phyloP scores from a whole-genome alignment of 1,284 basidiomycete species.

The Takashimella koratensis region DNA sequence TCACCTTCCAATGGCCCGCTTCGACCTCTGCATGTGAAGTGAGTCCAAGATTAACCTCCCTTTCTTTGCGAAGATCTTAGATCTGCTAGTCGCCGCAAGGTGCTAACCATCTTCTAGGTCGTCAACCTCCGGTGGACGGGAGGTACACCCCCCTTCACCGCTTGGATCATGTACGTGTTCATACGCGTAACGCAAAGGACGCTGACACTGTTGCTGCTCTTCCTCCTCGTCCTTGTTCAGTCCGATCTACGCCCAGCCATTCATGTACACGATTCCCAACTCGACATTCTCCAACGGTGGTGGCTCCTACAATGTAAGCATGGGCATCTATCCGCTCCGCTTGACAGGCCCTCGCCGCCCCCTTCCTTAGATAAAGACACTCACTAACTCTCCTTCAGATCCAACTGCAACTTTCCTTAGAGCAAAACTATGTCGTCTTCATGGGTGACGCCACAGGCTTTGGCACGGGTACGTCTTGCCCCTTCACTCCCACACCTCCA shows the following conservation, averaged over 20 bases:
- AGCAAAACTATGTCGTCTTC: slow-evolving; percentile 23
- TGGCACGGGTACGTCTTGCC: slow-evolving; percentile 18
- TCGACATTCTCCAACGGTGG: slow-evolving; percentile 12
- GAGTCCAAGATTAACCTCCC: background rate
- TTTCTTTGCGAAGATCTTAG: too few relatives aligned
- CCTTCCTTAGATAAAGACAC: too few relatives aligned
- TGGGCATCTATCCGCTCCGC: background rate
- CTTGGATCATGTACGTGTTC: slow-evolving; percentile 26
- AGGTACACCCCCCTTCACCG: slow-evolving; percentile 24
- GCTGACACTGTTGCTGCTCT: background rate
- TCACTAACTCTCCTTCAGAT: slow-evolving; percentile 12
- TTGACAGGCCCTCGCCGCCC: too few relatives aligned
- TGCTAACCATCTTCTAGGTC: slow-evolving; percentile 13
- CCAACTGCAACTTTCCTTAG: slow-evolving; percentile 18
- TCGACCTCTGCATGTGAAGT: background rate
- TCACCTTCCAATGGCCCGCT: background rate
- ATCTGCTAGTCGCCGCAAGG: background rate
- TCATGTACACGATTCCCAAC: slow-evolving; percentile 30
- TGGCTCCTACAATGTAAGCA: slow-evolving; percentile 12
- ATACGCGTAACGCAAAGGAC: background rate
- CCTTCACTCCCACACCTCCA: background rate
- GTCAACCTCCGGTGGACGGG: slow-evolving; percentile 24
- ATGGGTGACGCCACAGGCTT: slow-evolving; percentile 28
- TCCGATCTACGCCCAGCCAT: slow-evolving; percentile 25
- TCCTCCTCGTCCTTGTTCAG: slow-evolving; percentile 7